Evolutionary conservation across 805 yeast genomes (phyloP).

Genomic region (Hermanozyma aechmeae): DNA sequence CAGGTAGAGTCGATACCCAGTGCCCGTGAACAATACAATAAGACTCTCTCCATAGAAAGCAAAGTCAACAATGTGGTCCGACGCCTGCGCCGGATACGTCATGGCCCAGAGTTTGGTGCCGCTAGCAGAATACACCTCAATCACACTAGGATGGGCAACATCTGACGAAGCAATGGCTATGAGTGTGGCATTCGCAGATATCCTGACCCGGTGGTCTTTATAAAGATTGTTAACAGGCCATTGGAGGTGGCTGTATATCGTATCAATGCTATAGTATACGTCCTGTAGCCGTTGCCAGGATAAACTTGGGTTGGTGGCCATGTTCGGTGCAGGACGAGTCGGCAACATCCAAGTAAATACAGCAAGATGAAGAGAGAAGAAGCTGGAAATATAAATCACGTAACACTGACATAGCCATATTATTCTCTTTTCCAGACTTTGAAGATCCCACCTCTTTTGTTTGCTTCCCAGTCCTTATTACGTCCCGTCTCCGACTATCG

Average conservation of each 20-base stretch:
- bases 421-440: no score
- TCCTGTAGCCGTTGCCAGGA: conserved; percentile 75
- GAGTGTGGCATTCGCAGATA: conserved; percentile 46
- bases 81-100: conserved; percentile 32
- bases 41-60: conserved; percentile 46
- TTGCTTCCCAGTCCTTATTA: no score
- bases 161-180: conserved; percentile 40
- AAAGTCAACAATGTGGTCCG: conserved; percentile 44
- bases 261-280: conserved; percentile 55
- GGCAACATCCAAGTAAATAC: no score
- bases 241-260: conserved; percentile 42
- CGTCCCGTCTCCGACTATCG: no score
- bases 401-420: no score
- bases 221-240: conserved; percentile 38
- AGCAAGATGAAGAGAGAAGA: no score
- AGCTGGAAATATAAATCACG: no score
- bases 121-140: conserved; percentile 26
- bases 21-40: conserved; percentile 43
- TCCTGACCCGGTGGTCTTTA: conserved; percentile 33
- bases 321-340: conserved; percentile 1
- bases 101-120: conserved; percentile 27
- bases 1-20: conserved; percentile 46
- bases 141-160: conserved; percentile 24
- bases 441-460: no score
- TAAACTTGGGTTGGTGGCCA: conserved; percentile 31